Conservation (phyloP, 768 basidiomycete species). For the Lactifluus pinguis region DNA sequence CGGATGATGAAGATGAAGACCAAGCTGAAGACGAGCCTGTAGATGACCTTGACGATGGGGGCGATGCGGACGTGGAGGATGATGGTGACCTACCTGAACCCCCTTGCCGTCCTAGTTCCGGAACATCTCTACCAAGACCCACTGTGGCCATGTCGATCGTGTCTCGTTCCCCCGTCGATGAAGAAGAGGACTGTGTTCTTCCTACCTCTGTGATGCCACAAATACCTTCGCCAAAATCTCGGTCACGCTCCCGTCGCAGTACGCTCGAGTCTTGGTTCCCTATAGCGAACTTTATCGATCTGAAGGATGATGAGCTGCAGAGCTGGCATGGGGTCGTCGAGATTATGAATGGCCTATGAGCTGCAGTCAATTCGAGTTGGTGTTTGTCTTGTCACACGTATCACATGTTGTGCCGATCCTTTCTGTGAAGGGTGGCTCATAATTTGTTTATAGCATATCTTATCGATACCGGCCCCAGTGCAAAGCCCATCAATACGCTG, state of each 20-base stretch:
- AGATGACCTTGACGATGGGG: background rate
- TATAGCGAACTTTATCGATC: conserved; percentile 57
- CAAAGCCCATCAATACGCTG: background rate
- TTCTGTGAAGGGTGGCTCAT: background rate
- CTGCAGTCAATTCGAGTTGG: background rate
- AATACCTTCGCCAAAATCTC: conserved; percentile 16
- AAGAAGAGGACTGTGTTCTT: conserved; percentile 16
- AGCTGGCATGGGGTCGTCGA: conserved; percentile 61
- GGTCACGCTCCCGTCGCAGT: conserved; percentile 28
- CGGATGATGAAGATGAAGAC: conserved; percentile 49
- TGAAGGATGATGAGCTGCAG: conserved; percentile 39
- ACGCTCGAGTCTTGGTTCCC: conserved; percentile 47
- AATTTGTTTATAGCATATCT: background rate
- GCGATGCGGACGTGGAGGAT: conserved; percentile 23
- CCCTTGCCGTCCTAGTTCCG: background rate
- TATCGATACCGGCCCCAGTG: background rate
- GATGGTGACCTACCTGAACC: conserved; percentile 25
- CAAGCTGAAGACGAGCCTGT: conserved; percentile 15
- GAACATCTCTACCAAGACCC: conserved; percentile 1
- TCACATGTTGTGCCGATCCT: conserved; percentile 1
- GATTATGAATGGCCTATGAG: conserved; percentile 26
- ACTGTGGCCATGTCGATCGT: background rate
- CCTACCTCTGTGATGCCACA: background rate
- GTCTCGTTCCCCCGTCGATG: background rate
- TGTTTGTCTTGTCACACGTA: background rate